Conservation (phyloP, 1,284 basidiomycete genomes). For the Apiotrichum sp. region DNA sequence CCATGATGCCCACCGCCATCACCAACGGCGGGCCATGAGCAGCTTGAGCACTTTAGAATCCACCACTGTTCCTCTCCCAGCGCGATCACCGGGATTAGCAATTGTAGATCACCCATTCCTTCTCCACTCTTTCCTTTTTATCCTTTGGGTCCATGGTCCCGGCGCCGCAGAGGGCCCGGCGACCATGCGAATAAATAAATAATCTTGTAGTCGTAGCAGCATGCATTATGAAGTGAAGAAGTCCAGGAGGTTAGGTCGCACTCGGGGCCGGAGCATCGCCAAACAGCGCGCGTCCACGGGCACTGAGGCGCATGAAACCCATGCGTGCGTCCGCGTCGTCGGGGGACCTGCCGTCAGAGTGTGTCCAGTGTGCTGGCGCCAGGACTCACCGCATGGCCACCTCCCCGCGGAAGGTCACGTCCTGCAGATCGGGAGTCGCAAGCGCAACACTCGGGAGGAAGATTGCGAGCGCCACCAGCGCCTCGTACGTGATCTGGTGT, state of each 20-base stretch:
- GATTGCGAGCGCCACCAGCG: conserved; percentile 32
- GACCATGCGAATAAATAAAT: background rate
- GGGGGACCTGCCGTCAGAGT: conserved; percentile 20
- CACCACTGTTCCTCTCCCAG: too few relatives aligned
- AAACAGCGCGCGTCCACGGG: conserved; percentile 32
- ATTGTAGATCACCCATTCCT: too few relatives aligned
- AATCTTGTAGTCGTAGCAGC: conserved; percentile 10
- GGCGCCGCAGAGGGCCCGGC: too few relatives aligned
- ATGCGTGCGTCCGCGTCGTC: conserved; percentile 36
- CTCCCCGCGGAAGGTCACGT: conserved; percentile 46
- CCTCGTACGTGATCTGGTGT: conserved; percentile 42
- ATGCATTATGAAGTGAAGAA: conserved; percentile 6
- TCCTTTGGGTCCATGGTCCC: background rate
- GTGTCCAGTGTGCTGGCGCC: background rate
- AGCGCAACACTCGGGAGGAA: conserved; percentile 41
- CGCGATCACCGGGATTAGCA: too few relatives aligned
- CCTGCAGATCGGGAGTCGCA: conserved; percentile 29
- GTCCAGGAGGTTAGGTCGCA: background rate
- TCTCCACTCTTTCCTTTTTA: background rate
- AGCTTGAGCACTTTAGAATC: too few relatives aligned
- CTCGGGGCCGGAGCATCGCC: conserved; percentile 19
- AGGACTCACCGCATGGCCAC: conserved; percentile 37
- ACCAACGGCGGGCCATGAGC: conserved; percentile 3
- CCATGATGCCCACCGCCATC: background rate
- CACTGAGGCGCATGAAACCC: conserved; percentile 31